phyloP scores from a whole-genome alignment of 495 filamentous ascomycete species.

The Terfezia boudieri region DNA sequence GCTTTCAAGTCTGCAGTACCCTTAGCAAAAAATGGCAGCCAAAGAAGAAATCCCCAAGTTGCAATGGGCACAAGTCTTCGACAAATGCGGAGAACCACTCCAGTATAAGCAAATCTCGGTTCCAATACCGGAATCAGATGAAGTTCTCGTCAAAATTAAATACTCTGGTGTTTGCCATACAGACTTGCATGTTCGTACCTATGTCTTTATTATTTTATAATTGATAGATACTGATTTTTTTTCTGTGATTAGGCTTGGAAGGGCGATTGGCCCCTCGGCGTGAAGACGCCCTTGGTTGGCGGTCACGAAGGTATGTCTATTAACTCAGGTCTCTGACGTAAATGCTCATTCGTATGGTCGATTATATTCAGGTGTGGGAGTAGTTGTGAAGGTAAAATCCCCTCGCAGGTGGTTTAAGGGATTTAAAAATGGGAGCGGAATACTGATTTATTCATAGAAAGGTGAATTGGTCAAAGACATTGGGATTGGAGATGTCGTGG shows the following conservation, averaged over 20 bases:
- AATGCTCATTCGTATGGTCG: too few species aligned
- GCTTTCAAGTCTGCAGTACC: too few species aligned
- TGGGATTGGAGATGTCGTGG: constrained; percentile 57
- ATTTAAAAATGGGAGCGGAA: too few species aligned
- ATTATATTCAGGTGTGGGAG: neutral
- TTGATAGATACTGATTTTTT: constrained; percentile 1
- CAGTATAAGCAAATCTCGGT: constrained; percentile 70
- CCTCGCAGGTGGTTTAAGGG: neutral
- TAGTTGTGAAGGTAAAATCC: neutral
- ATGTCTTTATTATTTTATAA: neutral
- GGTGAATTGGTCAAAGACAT: constrained; percentile 51
- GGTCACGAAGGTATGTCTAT: constrained; percentile 49
- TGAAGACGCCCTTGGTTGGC: constrained; percentile 68
- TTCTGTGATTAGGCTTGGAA: constrained; percentile 48
- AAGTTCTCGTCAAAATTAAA: constrained; percentile 78
- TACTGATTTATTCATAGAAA: constrained; percentile 9
- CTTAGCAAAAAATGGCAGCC: too few species aligned
- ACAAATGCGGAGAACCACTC: constrained; percentile 49
- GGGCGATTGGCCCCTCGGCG: constrained; percentile 65
- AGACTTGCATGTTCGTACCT: constrained; percentile 26
- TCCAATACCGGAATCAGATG: constrained; percentile 54
- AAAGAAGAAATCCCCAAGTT: constrained; percentile 32
- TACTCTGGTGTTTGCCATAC: constrained; percentile 91
- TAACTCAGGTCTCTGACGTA: too few species aligned
- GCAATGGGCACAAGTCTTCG: constrained; percentile 75